Conservation (phyloP, 2,329 filamentous ascomycete species). For the Falciphora oryzae region DNA sequence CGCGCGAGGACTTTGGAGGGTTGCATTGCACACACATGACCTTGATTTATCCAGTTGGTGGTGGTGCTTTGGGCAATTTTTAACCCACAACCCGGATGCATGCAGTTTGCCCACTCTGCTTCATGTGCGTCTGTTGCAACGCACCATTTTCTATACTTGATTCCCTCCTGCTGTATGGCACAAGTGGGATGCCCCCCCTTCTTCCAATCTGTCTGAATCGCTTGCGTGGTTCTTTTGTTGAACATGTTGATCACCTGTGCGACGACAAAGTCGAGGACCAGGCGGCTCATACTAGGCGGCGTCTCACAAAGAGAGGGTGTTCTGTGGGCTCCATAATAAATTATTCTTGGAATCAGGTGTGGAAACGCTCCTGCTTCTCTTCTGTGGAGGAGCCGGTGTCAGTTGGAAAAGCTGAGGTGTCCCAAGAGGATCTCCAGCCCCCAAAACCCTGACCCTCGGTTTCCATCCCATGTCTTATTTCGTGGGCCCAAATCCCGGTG, state of each 20-base stretch:
- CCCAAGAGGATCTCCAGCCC: background rate
- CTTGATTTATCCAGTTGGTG: background rate
- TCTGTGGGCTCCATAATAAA: background rate
- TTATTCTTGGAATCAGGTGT: background rate
- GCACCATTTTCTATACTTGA: slow-evolving; percentile 1
- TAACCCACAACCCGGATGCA: background rate
- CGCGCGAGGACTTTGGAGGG: background rate
- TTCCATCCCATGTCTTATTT: background rate
- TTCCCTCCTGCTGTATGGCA: background rate
- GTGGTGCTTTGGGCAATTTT: background rate
- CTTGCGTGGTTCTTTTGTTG: background rate
- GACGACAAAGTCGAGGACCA: background rate
- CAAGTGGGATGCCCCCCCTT: background rate
- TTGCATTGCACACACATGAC: background rate
- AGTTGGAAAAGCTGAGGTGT: background rate
- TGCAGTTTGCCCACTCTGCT: background rate
- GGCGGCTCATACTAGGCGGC: background rate
- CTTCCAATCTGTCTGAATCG: background rate
- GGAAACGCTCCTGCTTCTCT: background rate
- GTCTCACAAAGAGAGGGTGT: background rate
- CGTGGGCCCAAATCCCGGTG: background rate
- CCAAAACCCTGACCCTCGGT: background rate
- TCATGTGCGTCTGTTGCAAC: background rate
- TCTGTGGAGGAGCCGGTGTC: background rate
- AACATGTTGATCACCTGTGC: background rate